Evolutionary conservation across 179 eudicot genomes (phyloP), one percentile per base, ranked within the genome.

Genomic region (Dionaea muscipula): DNA sequence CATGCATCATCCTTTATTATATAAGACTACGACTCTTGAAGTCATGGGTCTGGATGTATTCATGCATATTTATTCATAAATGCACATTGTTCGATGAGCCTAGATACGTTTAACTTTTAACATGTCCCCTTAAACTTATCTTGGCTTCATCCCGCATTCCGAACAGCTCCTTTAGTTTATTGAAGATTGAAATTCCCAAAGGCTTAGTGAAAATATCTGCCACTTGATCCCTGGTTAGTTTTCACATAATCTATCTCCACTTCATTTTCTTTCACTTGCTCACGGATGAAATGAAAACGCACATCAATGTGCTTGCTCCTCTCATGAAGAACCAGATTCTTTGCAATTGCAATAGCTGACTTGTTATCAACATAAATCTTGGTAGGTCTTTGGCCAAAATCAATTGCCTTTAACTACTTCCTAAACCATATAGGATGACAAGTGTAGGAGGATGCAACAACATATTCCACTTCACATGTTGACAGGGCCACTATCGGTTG

Each of bases 121-220:
- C 45, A 13, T 40, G 7, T 12, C 16, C 45, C 45, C 45, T 40
- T 40, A 40, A 40, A 40, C 45, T 40, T 13, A 15, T 2, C 4
- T 40, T 12, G 3, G 3, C 16, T 13, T 15, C 17, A 13, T 40
- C 45, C 3, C 10, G 7, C 45, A 40, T 17, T 17, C 16, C 16
- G 45, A 40, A 12, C 45, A 13, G 45, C 17, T 2, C 19, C 45
- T 40, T 40, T 4, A 40, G 11, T 17, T 40, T 40, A 12, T 5
- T 40, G 17, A 17, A 17, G 7, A 5, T 2, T 12, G 3, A 3
- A 7, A 15, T 17, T 13, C 16, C 16, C 1, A 24, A 14, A 1
- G 53, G 53, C 21, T 48, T 48, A 3, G 53, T 48, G 26, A 48
- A 48, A 25, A 48, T 21, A 24, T 48, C 9, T 20, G 53, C 28